Evolutionary conservation across 176 grass and related monocot species (phyloP).

Genomic region (Ensete ventricosum): DNA sequence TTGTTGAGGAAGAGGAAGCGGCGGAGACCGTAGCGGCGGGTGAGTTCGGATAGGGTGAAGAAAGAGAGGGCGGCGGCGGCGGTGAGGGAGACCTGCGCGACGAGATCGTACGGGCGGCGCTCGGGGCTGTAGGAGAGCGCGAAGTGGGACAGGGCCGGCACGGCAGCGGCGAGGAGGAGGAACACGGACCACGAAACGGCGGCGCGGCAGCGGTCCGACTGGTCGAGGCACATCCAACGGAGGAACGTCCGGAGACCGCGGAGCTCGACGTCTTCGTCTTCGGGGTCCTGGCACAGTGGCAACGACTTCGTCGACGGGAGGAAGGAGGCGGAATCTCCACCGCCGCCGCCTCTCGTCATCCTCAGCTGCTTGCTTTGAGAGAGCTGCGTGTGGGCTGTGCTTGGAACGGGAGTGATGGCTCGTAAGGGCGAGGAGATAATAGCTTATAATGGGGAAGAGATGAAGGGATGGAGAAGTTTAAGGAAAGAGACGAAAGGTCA

Average conservation of each 20-base stretch:
- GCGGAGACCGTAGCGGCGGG: conserved; percentile 60
- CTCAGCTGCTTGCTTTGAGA: not conserved
- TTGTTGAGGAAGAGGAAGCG: conserved; percentile 84
- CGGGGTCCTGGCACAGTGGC: conserved; percentile 13
- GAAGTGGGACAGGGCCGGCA: conserved; percentile 51
- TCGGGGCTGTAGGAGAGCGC: conserved; percentile 36
- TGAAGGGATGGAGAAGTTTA: not conserved
- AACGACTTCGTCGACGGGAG: conserved; percentile 8
- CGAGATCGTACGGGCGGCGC: conserved; percentile 46
- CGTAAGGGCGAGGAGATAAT: not conserved
- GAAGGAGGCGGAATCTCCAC: conserved; percentile 33
- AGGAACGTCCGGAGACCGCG: conserved; percentile 65
- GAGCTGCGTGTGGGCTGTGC: not conserved
- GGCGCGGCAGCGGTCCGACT: conserved; percentile 22
- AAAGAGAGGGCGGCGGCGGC: conserved; percentile 37
- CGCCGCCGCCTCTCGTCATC: not conserved
- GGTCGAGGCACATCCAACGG: conserved; percentile 82
- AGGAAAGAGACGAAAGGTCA: not conserved
- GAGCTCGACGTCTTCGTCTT: conserved; percentile 44
- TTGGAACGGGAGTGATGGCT: not conserved
- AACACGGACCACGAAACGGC: conserved; percentile 56
- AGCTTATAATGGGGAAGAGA: not conserved
- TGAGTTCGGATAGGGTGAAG: conserved; percentile 54
- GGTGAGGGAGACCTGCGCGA: conserved; percentile 64
- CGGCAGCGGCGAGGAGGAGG: conserved; percentile 24